Evolutionary conservation across 495 filamentous ascomycete species (phyloP).

Genomic region (Trichoderma asperelloides): DNA sequence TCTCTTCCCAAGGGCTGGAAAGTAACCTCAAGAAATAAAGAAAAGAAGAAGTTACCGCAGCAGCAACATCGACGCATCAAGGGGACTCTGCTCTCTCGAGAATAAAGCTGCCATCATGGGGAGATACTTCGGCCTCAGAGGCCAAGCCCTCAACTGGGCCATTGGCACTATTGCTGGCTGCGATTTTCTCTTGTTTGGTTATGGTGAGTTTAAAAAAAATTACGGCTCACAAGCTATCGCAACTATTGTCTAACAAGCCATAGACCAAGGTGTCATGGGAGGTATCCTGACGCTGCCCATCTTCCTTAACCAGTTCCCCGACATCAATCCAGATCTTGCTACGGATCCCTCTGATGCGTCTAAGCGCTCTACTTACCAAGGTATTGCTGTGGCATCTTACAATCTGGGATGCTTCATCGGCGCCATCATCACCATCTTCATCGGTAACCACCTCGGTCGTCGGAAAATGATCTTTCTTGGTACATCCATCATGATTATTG

Average conservation of each 20-base stretch:
- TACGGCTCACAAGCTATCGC: neutral
- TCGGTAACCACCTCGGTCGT: constrained; percentile 63
- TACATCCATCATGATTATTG: constrained; percentile 61
- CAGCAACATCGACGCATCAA: neutral
- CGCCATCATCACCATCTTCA: constrained; percentile 57
- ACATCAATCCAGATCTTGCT: constrained; percentile 39
- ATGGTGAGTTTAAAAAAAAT: constrained; percentile 22
- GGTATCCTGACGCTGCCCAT: constrained; percentile 47
- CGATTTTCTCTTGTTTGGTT: constrained; percentile 52
- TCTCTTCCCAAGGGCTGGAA: neutral
- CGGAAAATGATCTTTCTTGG: constrained; percentile 62
- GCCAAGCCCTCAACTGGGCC: constrained; percentile 55
- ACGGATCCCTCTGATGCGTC: constrained; percentile 26
- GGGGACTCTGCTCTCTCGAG: neutral
- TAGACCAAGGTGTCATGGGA: constrained; percentile 48
- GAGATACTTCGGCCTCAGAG: constrained; percentile 57
- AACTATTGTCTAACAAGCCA: constrained; percentile 8
- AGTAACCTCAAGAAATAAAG: neutral
- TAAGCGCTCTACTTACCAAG: constrained; percentile 46
- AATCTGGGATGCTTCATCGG: constrained; percentile 72
- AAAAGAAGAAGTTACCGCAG: neutral
- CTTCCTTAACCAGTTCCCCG: constrained; percentile 47
- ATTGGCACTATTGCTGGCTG: constrained; percentile 61
- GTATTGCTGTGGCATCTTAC: constrained; percentile 55
- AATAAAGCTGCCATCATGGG: constrained; percentile 19